phyloP scores from a whole-genome alignment of 345 rosid genomes.

The Brassica juncea region DNA sequence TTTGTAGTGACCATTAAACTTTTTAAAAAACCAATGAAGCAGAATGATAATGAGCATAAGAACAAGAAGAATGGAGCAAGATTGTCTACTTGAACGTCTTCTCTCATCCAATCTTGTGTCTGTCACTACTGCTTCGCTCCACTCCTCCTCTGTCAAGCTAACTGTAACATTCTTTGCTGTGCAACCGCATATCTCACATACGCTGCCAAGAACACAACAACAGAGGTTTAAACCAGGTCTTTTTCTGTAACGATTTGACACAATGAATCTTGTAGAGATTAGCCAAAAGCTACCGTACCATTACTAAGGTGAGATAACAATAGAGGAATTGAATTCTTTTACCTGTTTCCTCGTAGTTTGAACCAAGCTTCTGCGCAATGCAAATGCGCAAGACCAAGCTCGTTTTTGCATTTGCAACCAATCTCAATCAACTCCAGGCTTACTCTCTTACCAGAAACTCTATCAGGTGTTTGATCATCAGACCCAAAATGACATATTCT shows the following conservation, averaged over 20 bases:
- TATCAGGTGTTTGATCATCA: slow-evolving; percentile 45
- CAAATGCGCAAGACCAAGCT: slow-evolving; percentile 76
- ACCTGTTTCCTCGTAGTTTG: slow-evolving; percentile 92
- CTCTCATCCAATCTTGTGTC: slow-evolving; percentile 24
- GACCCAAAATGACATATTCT: slow-evolving; percentile 85
- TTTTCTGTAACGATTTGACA: not conserved
- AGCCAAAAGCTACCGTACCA: not conserved
- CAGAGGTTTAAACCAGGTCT: not conserved
- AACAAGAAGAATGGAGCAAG: slow-evolving; percentile 34
- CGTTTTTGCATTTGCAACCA: slow-evolving; percentile 92
- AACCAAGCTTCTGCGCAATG: slow-evolving; percentile 95
- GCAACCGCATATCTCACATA: slow-evolving; percentile 32
- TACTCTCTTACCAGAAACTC: slow-evolving; percentile 21
- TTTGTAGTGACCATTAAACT: slow-evolving; percentile 1
- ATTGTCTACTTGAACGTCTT: slow-evolving; percentile 24
- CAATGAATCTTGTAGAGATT: not conserved
- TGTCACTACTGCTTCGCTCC: not conserved
- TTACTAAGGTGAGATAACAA: not conserved
- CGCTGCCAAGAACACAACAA: slow-evolving; percentile 31
- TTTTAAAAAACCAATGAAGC: slow-evolving; percentile 34
- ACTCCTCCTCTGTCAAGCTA: slow-evolving; percentile 11
- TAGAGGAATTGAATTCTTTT: slow-evolving; percentile 6
- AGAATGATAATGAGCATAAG: slow-evolving; percentile 16
- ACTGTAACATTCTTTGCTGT: not conserved
- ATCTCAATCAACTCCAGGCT: slow-evolving; percentile 60